Conservation (phyloP, 2,329 filamentous ascomycete species). For the Chrysosporium queenslandicum region DNA sequence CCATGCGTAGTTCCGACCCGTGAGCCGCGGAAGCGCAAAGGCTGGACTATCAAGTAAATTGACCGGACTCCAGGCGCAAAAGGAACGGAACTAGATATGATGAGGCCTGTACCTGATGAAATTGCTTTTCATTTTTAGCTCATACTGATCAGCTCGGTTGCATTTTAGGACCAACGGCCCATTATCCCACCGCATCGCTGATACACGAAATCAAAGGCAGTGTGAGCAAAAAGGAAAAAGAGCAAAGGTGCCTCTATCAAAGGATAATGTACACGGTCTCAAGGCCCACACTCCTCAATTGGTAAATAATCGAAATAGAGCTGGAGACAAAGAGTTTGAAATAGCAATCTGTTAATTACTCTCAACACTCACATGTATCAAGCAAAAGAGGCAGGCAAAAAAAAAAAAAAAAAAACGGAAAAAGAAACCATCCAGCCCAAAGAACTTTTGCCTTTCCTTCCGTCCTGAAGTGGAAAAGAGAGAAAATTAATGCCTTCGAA, state of each 20-base stretch:
- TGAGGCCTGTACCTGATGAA: too few relatives aligned
- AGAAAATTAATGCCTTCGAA: constrained; percentile 14
- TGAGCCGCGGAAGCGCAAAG: too few relatives aligned
- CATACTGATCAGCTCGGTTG: too few relatives aligned
- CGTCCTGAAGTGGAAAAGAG: constrained; percentile 13
- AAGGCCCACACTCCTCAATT: background rate
- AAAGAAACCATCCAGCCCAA: constrained; percentile 12
- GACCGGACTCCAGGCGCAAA: too few relatives aligned
- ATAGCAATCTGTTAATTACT: constrained; percentile 12
- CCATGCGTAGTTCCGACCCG: too few relatives aligned
- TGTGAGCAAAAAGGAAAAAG: background rate
- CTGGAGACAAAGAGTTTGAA: background rate
- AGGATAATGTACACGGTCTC: background rate
- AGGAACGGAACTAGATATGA: too few relatives aligned
- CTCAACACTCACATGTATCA: constrained; percentile 12
- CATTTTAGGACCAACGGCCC: too few relatives aligned
- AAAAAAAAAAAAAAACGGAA: background rate
- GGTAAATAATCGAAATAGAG: background rate
- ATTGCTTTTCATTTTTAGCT: background rate
- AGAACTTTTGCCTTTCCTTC: constrained; percentile 13
- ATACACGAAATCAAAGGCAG: too few relatives aligned
- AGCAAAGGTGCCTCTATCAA: background rate
- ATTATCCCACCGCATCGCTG: too few relatives aligned
- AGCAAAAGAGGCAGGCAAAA: constrained; percentile 1
- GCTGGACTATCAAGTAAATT: too few relatives aligned